These are phyloP conservation scores for Candida bentonensis DNA, from an alignment of 805 yeast genomes.

Conservation along the genomic window DNA sequence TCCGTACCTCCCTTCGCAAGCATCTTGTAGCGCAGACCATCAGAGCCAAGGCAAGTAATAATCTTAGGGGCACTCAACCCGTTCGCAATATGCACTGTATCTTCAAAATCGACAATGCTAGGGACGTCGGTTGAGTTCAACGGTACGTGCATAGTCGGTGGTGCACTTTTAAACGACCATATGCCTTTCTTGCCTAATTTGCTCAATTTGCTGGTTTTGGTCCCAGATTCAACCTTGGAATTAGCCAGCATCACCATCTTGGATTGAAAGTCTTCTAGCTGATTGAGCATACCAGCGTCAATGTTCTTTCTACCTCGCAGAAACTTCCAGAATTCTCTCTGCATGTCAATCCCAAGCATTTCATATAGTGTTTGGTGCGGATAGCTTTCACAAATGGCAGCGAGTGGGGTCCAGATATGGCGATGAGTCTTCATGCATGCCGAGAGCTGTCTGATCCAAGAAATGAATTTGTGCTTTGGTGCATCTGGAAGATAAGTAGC, in stretches of 20 bases:
- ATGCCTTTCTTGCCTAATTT: background rate
- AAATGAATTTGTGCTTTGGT: constrained; percentile 49
- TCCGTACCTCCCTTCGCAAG: constrained; percentile 78
- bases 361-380: constrained; percentile 46
- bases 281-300: constrained; percentile 1
- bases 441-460: constrained; percentile 74
- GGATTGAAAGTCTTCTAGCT: constrained; percentile 3
- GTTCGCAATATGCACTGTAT: constrained; percentile 49
- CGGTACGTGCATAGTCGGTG: constrained; percentile 2
- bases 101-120: constrained; percentile 30
- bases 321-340: constrained; percentile 8
- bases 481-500: constrained; percentile 25
- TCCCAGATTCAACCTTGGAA: constrained; percentile 1
- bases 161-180: constrained; percentile 2
- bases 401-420: background rate
- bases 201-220: background rate
- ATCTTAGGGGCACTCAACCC: constrained; percentile 88
- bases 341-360: constrained; percentile 1
- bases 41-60: constrained; percentile 35
- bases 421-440: constrained; percentile 45
- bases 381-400: constrained; percentile 30
- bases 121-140: constrained; percentile 22
- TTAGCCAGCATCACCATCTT: constrained; percentile 3
- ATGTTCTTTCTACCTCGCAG: constrained; percentile 6
- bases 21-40: constrained; percentile 46